Percentiles rank a stretch among this genome's conserved stretches.
Evolutionary conservation across 1,284 basidiomycete genomes (phyloP).

Genomic region (Austropuccinia psidii): DNA sequence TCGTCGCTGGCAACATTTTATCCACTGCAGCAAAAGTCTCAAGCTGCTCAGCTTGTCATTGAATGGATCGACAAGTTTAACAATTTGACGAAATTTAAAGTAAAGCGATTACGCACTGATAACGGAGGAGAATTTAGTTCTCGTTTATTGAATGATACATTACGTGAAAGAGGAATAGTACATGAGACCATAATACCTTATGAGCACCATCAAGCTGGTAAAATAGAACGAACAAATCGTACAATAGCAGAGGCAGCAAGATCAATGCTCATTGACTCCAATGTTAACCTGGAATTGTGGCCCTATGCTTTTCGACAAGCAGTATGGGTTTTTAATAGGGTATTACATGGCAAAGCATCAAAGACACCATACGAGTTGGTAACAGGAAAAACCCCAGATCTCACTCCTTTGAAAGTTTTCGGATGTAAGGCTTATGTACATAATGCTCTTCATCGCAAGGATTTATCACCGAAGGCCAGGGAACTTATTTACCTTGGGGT

Average conservation of each 20-base stretch:
- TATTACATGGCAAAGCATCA: not conserved
- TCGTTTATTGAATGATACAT: not conserved
- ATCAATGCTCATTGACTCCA: not conserved
- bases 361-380: not conserved
- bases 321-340: not conserved
- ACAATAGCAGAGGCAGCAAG: not conserved
- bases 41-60: too few species aligned
- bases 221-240: not conserved
- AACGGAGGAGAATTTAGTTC: too few species aligned
- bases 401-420: not conserved
- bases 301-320: not conserved
- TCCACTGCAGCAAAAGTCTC: too few species aligned
- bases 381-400: not conserved
- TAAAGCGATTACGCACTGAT: too few species aligned
- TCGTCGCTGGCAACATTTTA: too few species aligned
- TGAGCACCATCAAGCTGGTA: constrained; percentile 4
- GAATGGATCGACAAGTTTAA: too few species aligned
- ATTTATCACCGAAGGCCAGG: not conserved
- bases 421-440: constrained; percentile 3
- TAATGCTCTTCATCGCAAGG: not conserved
- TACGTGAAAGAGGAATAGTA: not conserved
- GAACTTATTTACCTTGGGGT: not conserved
- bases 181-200: not conserved
- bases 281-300: not conserved
- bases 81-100: not conserved